phyloP scores from a whole-genome alignment of 1,139 yeast species.

The Hansenula anomala region DNA sequence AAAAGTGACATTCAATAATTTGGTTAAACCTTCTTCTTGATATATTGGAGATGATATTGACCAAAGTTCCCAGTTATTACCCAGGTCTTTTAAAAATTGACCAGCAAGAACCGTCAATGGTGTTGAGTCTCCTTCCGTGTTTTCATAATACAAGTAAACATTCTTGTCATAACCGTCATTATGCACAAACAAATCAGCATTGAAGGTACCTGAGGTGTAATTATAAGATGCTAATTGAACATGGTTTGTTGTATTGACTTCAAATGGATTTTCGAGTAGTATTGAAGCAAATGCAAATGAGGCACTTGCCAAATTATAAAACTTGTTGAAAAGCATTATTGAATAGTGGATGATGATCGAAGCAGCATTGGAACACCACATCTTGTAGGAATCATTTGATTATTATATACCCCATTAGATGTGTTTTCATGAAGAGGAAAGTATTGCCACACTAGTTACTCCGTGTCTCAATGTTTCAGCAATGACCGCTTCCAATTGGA shows the following conservation, averaged over 20 bases:
- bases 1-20: neutral
- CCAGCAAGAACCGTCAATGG: neutral
- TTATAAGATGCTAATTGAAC: conserved; percentile 1
- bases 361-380: neutral
- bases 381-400: neutral
- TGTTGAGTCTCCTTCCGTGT: neutral
- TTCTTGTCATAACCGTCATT: conserved; percentile 1
- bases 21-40: neutral
- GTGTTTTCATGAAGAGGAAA: too few relatives aligned
- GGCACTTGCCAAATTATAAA: neutral
- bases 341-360: neutral
- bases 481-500: too few relatives aligned
- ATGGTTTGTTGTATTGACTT: neutral
- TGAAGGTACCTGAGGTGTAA: neutral
- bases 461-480: too few relatives aligned
- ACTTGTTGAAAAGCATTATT: neutral
- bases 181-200: neutral
- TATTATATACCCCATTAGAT: too few relatives aligned
- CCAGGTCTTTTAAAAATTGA: neutral
- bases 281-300: neutral
- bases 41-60: neutral
- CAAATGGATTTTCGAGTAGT: neutral
- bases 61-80: conserved; percentile 1
- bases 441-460: too few relatives aligned
- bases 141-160: neutral